Evolutionary conservation across 2,329 filamentous ascomycete species (phyloP), one percentile per base, ranked within the genome.

Genomic region (Tolypocladium amazonense): DNA sequence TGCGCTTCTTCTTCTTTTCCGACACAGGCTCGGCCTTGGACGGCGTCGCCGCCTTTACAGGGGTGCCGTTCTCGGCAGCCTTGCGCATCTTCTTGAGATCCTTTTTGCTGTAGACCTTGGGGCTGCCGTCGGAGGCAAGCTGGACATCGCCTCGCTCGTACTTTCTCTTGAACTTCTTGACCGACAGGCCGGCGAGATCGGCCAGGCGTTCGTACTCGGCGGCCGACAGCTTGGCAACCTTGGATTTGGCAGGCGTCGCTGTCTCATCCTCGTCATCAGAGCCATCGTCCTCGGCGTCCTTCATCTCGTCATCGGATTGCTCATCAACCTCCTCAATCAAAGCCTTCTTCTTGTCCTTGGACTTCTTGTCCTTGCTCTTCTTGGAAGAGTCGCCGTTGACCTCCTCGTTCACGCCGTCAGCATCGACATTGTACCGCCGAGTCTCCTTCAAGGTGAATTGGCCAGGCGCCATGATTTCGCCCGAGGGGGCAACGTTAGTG

Each of bases 381-480:
- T 68, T 66, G 20, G 73, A 67, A 58, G 71, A 69, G 30, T 74
- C 70, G 27, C 69, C 74, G 56, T 76, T 75, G 35, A 79, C 81
- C 45, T 87, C 81, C 18, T 84, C 85, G 62, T 80, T 80, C 57
- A 97, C 78, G 64, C 92, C 93, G 75, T 99, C 94, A 58, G 91
- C 94, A 71, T 97, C 92, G 56, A 85, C 82, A 75, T 97, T 97
- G 82, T 99, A 99, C 76, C 93, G 94, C 71, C 90, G 84, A 14
- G 89, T 89, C 75, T 97, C 91, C 78, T 95, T 96, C 70, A 99
- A 81, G 64, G 92, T 89, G 82, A 90, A 95, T 76, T 96, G 96
- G 68, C 87, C 85, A 60, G 87, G 84, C 37, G 81, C 77, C 50
- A 78, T 76, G 45, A 77, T 72, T 65, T 87, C 83, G 62, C 89